phyloP scores from a whole-genome alignment of 371 early-diverging fungal species.

The Quaeritorhiza haematococci region DNA sequence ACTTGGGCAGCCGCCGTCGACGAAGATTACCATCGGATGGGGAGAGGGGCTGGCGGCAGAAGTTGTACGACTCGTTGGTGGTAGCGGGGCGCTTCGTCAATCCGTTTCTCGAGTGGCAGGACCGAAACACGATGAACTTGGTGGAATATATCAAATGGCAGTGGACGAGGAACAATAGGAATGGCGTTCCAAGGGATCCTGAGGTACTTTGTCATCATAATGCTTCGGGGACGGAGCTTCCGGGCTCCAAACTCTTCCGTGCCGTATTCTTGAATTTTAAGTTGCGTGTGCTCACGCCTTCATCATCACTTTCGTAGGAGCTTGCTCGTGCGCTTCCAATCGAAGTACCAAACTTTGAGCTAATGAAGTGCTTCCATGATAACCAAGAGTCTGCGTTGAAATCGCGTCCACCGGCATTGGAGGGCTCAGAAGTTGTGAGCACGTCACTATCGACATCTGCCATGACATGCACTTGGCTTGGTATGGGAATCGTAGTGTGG shows the following conservation, averaged over 20 bases:
- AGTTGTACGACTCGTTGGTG: constrained; percentile 26
- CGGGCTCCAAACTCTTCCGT: no score
- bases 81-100: constrained; percentile 57
- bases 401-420: no score
- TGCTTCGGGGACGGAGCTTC: no score
- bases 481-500: no score
- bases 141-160: constrained; percentile 32
- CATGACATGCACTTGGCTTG: no score
- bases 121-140: constrained; percentile 43
- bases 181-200: constrained; percentile 37
- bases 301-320: no score
- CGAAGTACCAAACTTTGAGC: constrained; percentile 37
- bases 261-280: no score
- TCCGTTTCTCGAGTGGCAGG: constrained; percentile 59
- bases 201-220: constrained; percentile 18
- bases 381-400: background rate
- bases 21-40: background rate
- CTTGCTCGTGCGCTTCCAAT: constrained; percentile 40
- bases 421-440: no score
- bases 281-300: no score
- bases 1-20: background rate
- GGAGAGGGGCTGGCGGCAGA: constrained; percentile 15
- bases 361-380: constrained; percentile 20
- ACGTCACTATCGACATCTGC: no score
- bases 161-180: constrained; percentile 41